These are phyloP conservation scores for Botrytis porri DNA, from an alignment of 2,329 filamentous ascomycete genomes.

Conservation along the genomic window DNA sequence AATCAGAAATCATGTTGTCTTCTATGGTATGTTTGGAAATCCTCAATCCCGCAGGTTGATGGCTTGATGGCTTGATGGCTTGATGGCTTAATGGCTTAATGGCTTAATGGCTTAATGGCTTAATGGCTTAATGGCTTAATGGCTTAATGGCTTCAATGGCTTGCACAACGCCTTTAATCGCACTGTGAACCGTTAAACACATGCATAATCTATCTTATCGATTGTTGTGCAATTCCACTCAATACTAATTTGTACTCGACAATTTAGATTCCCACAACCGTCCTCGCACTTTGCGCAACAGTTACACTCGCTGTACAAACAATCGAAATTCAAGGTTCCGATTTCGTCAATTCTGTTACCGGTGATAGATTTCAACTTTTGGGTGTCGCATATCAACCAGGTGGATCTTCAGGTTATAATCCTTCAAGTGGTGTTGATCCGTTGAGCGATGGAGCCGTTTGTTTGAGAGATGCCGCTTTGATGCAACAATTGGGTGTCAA, in stretches of 20 bases:
- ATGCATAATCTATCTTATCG: not conserved
- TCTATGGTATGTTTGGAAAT: not conserved
- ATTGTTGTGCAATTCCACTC: slow-evolving; percentile 3
- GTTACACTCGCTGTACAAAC: slow-evolving; percentile 55
- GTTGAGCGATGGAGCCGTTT: slow-evolving; percentile 55
- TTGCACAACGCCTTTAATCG: not conserved
- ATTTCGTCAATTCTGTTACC: slow-evolving; percentile 58
- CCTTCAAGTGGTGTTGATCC: slow-evolving; percentile 54
- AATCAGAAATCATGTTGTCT: slow-evolving; percentile 4
- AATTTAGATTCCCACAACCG: slow-evolving; percentile 24
- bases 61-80: no score
- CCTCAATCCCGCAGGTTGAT: not conserved
- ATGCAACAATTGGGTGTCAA: slow-evolving; percentile 64
- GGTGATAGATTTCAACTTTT: slow-evolving; percentile 63
- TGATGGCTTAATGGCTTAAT: not conserved
- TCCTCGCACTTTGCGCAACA: slow-evolving; percentile 34
- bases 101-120: not conserved
- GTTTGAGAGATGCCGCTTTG: slow-evolving; percentile 62
- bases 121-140: not conserved
- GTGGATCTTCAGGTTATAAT: slow-evolving; percentile 61
- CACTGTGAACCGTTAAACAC: not conserved
- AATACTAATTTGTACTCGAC: not conserved
- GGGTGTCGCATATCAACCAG: slow-evolving; percentile 67
- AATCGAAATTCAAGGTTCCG: slow-evolving; percentile 54
- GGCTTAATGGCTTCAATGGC: not conserved